Base-by-base conservation (phyloP, 331 rosid genomes). In the Cydonia oblonga region DNA sequence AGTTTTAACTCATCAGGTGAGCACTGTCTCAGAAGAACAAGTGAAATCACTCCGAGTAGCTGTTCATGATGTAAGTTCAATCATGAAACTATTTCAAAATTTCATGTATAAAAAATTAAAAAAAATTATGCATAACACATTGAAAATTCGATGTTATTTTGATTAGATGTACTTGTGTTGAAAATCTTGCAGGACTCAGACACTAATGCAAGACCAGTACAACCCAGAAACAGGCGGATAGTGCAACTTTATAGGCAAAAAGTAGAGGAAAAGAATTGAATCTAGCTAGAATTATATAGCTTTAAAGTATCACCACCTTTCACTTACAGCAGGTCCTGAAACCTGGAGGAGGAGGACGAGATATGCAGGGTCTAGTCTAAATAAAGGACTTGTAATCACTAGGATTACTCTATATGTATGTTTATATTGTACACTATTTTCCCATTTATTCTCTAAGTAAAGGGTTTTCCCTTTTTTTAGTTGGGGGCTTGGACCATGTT, bases 1-100 rank as follows among this genome's bases (percentile, higher is more conserved):
- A 12, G 10, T 24, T 33, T 23, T 19, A 30, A 20, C 67, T 60
- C 59, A 14, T 61, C 80, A 88, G 98, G 84, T 84, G 51, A 83
- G 81, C 76, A 73, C 83, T 9, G 88, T 87, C 44, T 53, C 89
- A 1, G 24, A 6, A 29, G 82, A 85, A 62, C 98, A 92, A 78
- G 33, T 87, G 13, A 14, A 44, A 44, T 64, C 80, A 75, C 91
- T 92, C 68, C 89, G 85, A 2, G 75, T 62, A 7, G 90, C 96
- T 6, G 93, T 84, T 77, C 84, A 89, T 68, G 98, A 90, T 80
- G 96, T 90, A 87, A 90, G 96, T 84, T 65, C 58, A 53, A 49
- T 40, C n/a, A 25, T 16, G 9, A 6, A 16, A 26, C 32, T 26
- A 6, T 15, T 26, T 60, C 9, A 2, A 26, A 24, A 58, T 35